A percentile compares a stretch with the other conserved stretches of the same genome.
Evolutionary conservation across 169 alveolate species (phyloP).

Genomic region (Plasmodium relictum): DNA sequence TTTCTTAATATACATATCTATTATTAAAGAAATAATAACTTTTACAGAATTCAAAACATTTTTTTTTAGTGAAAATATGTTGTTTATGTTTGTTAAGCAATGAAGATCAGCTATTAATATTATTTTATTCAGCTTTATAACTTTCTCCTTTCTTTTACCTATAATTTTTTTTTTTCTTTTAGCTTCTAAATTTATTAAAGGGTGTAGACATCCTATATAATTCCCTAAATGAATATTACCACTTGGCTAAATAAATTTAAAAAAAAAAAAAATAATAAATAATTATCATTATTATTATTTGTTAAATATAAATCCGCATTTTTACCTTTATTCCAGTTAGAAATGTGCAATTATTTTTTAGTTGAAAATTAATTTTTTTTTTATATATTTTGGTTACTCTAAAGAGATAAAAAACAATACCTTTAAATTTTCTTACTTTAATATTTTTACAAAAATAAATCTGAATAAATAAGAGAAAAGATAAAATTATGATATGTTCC

Average conservation of each 20-base stretch:
- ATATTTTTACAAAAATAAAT: conserved; percentile 11
- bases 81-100: conserved; percentile 37
- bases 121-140: conserved; percentile 26
- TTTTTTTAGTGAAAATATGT: conserved; percentile 27
- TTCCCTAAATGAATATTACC: conserved; percentile 68
- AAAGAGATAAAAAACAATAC: not conserved
- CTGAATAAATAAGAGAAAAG: conserved; percentile 8
- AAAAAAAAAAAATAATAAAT: not conserved
- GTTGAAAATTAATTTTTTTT: conserved; percentile 1
- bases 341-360: conserved; percentile 41
- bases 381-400: not conserved
- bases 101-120: conserved; percentile 71
- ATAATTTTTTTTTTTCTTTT: not conserved
- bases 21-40: conserved; percentile 54
- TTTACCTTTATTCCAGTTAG: conserved; percentile 70
- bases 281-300: not conserved
- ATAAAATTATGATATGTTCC: not conserved
- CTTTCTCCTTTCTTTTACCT: not conserved
- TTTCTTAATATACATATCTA: conserved; percentile 60
- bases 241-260: conserved; percentile 39
- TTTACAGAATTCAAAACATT: conserved; percentile 40
- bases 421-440: not conserved
- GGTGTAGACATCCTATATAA: conserved; percentile 66
- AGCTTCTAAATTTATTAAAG: conserved; percentile 52
- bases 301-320: not conserved